These are phyloP conservation scores for Helotiales sp. DNA, from an alignment of 2,329 filamentous ascomycete genomes.

Conservation along the genomic window DNA sequence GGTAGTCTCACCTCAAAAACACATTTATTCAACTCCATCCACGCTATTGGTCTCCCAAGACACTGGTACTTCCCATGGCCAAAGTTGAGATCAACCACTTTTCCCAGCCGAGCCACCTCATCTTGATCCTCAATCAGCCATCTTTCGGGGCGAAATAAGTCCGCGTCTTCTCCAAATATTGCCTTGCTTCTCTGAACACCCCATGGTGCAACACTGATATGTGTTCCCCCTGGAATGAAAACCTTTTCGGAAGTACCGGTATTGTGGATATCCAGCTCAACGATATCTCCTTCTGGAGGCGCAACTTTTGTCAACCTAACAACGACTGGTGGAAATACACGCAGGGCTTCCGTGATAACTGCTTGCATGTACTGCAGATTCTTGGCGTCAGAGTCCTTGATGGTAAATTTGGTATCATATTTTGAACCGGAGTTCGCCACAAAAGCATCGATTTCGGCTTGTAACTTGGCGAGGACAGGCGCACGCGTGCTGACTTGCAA, in stretches of 20 bases:
- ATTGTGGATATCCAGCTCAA: slow-evolving; percentile 10
- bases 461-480: too few species aligned
- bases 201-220: slow-evolving; percentile 45
- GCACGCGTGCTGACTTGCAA: too few species aligned
- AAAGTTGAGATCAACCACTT: slow-evolving; percentile 51
- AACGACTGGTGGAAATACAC: slow-evolving; percentile 52
- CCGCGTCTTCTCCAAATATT: slow-evolving; percentile 47
- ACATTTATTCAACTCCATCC: slow-evolving; percentile 55
- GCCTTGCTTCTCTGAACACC: slow-evolving; percentile 44
- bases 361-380: slow-evolving; percentile 57
- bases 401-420: too few species aligned
- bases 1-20: slow-evolving; percentile 50
- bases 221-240: slow-evolving; percentile 28
- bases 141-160: slow-evolving; percentile 53
- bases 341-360: slow-evolving; percentile 54
- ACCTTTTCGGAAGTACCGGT: slow-evolving; percentile 8
- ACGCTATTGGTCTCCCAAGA: slow-evolving; percentile 53
- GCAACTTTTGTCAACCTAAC: slow-evolving; percentile 33
- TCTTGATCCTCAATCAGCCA: slow-evolving; percentile 46
- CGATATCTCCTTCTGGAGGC: slow-evolving; percentile 22
- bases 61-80: slow-evolving; percentile 52
- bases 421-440: too few species aligned
- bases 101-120: slow-evolving; percentile 42
- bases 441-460: too few species aligned
- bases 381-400: too few species aligned